A percentile compares a stretch with the other conserved stretches of the same genome.
Conservation (phyloP, 805 yeast species). For the Hanseniaspora nectarophila region DNA sequence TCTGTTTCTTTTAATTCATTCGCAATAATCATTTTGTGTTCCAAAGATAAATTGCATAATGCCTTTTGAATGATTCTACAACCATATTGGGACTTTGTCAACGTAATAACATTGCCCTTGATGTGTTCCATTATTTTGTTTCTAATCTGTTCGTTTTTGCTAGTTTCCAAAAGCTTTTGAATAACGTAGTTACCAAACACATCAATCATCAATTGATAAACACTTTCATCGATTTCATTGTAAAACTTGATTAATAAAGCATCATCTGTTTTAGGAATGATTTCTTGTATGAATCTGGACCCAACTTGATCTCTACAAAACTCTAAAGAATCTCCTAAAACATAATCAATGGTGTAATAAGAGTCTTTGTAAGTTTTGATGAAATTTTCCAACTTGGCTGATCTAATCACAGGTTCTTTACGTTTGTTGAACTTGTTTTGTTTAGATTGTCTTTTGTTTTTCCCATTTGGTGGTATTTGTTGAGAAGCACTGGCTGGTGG, state of each 20-base stretch:
- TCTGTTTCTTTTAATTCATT: conserved; percentile 50
- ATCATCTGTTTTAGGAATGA: conserved; percentile 49
- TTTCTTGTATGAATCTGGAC: conserved; percentile 89
- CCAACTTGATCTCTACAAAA: conserved; percentile 96
- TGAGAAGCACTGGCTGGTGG: not conserved
- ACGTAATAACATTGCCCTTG: conserved; percentile 54
- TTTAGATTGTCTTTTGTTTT: conserved; percentile 11
- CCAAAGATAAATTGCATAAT: conserved; percentile 53
- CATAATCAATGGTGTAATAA: conserved; percentile 50
- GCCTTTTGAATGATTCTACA: conserved; percentile 96
- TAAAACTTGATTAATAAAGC: conserved; percentile 72
- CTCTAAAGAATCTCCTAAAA: conserved; percentile 78
- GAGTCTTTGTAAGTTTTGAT: conserved; percentile 52
- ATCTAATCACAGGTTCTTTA: conserved; percentile 47
- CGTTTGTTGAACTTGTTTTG: conserved; percentile 19
- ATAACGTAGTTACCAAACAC: conserved; percentile 96
- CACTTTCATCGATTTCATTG: conserved; percentile 64
- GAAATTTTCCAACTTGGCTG: conserved; percentile 76
- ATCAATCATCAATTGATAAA: conserved; percentile 78
- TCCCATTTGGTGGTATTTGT: conserved; percentile 15
- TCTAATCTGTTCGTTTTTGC: conserved; percentile 51
- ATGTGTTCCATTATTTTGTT: conserved; percentile 40
- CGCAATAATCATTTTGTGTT: conserved; percentile 56
- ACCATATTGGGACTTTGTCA: conserved; percentile 92
- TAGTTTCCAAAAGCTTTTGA: conserved; percentile 83